These are phyloP conservation scores for Acanthamoeba sp. DNA, from an alignment of 208 protist species.

Conservation along the genomic window DNA sequence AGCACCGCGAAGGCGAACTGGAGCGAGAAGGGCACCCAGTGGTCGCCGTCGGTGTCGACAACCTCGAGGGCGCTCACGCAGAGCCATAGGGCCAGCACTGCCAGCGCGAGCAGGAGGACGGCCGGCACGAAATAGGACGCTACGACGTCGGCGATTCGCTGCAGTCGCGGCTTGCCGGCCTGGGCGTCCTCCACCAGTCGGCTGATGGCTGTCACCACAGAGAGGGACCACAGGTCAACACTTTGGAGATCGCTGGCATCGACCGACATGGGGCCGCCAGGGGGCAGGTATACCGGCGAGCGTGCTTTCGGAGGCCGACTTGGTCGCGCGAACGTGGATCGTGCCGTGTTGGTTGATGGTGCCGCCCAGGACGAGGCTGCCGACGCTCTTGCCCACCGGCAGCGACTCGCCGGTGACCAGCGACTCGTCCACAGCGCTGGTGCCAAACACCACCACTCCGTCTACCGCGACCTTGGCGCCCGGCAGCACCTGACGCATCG, in stretches of 20 bases:
- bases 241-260: no score
- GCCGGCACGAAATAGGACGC: slow-evolving; percentile 95
- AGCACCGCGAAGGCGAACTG: slow-evolving; percentile 95
- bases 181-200: slow-evolving; percentile 97
- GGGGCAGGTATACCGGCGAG: slow-evolving; percentile 84
- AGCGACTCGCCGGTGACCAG: slow-evolving; percentile 96
- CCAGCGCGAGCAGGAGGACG: slow-evolving; percentile 92
- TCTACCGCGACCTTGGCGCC: slow-evolving; percentile 95
- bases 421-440: slow-evolving; percentile 94
- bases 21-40: slow-evolving; percentile 91
- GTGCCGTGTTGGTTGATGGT: slow-evolving; percentile 83
- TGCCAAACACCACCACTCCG: slow-evolving; percentile 92
- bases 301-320: slow-evolving; percentile 8
- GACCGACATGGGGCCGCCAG: background rate
- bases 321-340: slow-evolving; percentile 11
- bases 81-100: slow-evolving; percentile 95
- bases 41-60: slow-evolving; percentile 53
- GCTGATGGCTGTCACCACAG: slow-evolving; percentile 91
- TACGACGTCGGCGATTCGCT: slow-evolving; percentile 91
- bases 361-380: slow-evolving; percentile 81
- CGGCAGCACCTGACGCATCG: slow-evolving; percentile 88
- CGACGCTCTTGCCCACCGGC: slow-evolving; percentile 75
- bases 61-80: background rate
- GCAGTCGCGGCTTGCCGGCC: slow-evolving; percentile 95
- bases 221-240: no score